phyloP scores from a whole-genome alignment of 345 rosid genomes.

The Limnanthes douglasii region DNA sequence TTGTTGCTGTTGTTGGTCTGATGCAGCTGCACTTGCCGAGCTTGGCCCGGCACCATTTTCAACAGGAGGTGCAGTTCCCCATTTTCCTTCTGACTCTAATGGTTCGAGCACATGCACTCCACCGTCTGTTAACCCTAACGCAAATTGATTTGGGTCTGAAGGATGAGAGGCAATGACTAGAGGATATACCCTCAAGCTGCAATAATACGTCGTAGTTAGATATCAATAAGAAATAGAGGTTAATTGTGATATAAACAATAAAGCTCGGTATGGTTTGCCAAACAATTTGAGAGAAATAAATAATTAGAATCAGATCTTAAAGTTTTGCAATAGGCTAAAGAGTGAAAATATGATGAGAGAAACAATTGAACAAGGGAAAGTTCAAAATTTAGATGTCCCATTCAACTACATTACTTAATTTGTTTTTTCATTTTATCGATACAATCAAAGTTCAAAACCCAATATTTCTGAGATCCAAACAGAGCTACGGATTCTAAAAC shows the following conservation, averaged over 20 bases:
- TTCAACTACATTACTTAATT: too few relatives aligned
- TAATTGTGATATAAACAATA: background rate
- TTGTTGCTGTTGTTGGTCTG: conserved; percentile 23
- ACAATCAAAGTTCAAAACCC: too few relatives aligned
- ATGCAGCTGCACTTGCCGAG: conserved; percentile 15
- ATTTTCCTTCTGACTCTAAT: conserved; percentile 19
- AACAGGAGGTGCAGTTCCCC: conserved; percentile 17
- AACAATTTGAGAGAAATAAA: background rate
- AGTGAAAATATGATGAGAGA: too few relatives aligned
- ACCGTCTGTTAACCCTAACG: conserved; percentile 25
- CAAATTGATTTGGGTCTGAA: conserved; percentile 23
- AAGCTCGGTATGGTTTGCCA: background rate
- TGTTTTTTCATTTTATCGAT: too few relatives aligned
- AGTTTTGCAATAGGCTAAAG: background rate
- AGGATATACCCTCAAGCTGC: conserved; percentile 21
- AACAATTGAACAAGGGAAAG: too few relatives aligned
- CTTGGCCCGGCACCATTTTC: conserved; percentile 23
- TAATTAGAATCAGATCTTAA: background rate
- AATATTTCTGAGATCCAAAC: too few relatives aligned
- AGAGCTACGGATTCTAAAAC: too few relatives aligned
- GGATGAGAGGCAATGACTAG: conserved; percentile 26
- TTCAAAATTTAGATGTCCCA: too few relatives aligned
- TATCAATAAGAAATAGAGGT: background rate
- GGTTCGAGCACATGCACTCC: conserved; percentile 29
- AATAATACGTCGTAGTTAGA: too few relatives aligned